Base-by-base conservation (phyloP, 495 filamentous ascomycete species). In the Rhypophila decipiens region DNA sequence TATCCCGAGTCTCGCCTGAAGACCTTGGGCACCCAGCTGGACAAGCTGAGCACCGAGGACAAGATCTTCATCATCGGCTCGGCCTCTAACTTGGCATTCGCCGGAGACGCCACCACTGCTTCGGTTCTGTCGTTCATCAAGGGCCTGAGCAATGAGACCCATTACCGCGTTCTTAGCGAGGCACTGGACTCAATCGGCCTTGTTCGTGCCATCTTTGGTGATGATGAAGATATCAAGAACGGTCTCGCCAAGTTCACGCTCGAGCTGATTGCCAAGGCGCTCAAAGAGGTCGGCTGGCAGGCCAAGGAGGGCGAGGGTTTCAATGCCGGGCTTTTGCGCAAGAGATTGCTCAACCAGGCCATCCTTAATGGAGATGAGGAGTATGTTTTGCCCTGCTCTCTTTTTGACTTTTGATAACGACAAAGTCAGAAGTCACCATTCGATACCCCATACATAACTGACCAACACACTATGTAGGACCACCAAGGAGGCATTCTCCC, bases 31-130 rank as follows among this genome's bases (percentile, higher is more conserved):
- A 75, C 81, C 39, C 80, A 83, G 38, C 79, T 84, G 33, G 72
- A 83, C 47, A 76, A 81, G 29, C 72, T 98, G 34, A 85, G 80
- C 47, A 80, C 84, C 18, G 82, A 90, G 63, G 93, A 98, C 68
- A 93, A 90, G 68, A 91, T 96, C 57, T 88, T 86, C 5, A 74
- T 95, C 48, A 80, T 95, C 50, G 88, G 86, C 41, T 93, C 95
- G 65, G 89, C 93, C n/a, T 85, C 86, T 47, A 90, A 93, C 34
- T 79, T 96, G 53, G 90, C 94, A 17, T 76, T 91, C 44, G 85
- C 93, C 46, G 93, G 93, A 11, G 76, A 91, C 57, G 82, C 86
- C 43, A 85, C 79, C 1, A 94, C 90, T 0, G 74, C 85, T 11
- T 85, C 86, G 8, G 64, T 98, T 10, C 68, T 98, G 41, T 77